Conservation (phyloP, 2,329 filamentous ascomycete species). For the Colletotrichum sp. region DNA sequence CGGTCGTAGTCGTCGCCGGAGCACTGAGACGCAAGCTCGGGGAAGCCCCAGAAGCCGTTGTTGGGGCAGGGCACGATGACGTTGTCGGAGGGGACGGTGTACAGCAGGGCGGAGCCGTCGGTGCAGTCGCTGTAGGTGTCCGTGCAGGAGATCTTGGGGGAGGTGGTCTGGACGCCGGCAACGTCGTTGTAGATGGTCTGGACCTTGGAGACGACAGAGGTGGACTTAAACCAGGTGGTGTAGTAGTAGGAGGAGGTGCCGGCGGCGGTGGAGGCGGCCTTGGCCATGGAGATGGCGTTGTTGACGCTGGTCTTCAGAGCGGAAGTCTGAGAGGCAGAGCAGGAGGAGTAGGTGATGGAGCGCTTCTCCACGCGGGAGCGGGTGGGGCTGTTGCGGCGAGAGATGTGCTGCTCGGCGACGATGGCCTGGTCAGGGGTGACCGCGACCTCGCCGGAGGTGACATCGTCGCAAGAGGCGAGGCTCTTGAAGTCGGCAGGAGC, state of each 20-base stretch:
- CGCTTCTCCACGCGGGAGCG: constrained; percentile 15
- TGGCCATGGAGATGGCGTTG: constrained; percentile 17
- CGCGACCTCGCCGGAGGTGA: constrained; percentile 5
- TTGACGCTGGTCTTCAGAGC: constrained; percentile 3
- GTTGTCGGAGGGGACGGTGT: constrained; percentile 15
- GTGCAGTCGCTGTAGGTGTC: constrained; percentile 13
- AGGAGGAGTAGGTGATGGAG: constrained; percentile 15
- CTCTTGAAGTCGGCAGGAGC: not conserved
- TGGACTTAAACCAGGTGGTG: constrained; percentile 19
- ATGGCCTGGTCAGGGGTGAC: constrained; percentile 6
- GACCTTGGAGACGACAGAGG: constrained; percentile 9
- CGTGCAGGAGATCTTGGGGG: constrained; percentile 15
- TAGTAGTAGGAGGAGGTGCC: not conserved
- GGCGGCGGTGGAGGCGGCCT: constrained; percentile 9
- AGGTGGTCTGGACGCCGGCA: constrained; percentile 11
- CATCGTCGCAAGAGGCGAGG: not conserved
- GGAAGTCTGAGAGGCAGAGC: not conserved
- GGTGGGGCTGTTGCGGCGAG: not conserved
- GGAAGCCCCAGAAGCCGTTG: constrained; percentile 19
- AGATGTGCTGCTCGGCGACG: constrained; percentile 6
- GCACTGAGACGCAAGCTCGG: constrained; percentile 8
- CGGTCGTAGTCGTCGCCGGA: constrained; percentile 14
- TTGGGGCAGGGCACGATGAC: constrained; percentile 19
- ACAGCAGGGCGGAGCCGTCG: constrained; percentile 14
- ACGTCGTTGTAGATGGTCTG: constrained; percentile 12